Evolutionary conservation across 2,329 filamentous ascomycete species (phyloP).

Genomic region (Escovopsis sp.): DNA sequence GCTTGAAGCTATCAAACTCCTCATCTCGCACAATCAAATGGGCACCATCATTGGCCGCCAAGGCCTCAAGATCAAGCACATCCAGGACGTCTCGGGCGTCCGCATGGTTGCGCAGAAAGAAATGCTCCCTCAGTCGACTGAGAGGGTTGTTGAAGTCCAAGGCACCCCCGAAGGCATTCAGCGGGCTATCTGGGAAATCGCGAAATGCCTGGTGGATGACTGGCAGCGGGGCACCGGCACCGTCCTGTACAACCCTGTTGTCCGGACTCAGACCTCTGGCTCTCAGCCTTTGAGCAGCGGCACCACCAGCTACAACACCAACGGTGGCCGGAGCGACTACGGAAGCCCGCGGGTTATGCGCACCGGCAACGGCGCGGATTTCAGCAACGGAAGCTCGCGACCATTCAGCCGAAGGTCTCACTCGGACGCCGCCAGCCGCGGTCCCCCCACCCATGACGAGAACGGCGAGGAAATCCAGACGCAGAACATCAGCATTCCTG

Average conservation of each 20-base stretch:
- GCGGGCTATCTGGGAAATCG: conserved; percentile 95
- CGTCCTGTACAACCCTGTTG: conserved; percentile 91
- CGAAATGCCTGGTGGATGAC: conserved; percentile 95
- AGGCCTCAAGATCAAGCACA: conserved; percentile 98
- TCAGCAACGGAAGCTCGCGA: conserved; percentile 62
- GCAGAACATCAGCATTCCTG: conserved; percentile 98
- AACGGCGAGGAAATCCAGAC: conserved; percentile 97
- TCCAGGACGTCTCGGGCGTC: conserved; percentile 90
- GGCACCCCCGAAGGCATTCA: conserved; percentile 91
- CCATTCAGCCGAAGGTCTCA: conserved; percentile 68
- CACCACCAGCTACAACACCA: conserved; percentile 17
- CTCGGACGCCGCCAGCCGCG: conserved; percentile 65
- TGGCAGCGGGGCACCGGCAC: conserved; percentile 95
- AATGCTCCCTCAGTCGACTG: conserved; percentile 97
- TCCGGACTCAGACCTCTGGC: conserved; percentile 58
- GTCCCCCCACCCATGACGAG: conserved; percentile 79
- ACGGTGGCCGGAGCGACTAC: conserved; percentile 34
- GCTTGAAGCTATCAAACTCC: conserved; percentile 71
- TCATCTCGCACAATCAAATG: conserved; percentile 99
- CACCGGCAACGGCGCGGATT: conserved; percentile 93
- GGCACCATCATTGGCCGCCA: conserved; percentile 96
- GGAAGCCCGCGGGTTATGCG: conserved; percentile 66
- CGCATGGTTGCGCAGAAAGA: conserved; percentile 99
- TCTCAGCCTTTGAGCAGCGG: conserved; percentile 31
- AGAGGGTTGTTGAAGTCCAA: conserved; percentile 93